Evolutionary conservation across 78 protist genomes (phyloP).

Genomic region (Ministeria vibrans): DNA sequence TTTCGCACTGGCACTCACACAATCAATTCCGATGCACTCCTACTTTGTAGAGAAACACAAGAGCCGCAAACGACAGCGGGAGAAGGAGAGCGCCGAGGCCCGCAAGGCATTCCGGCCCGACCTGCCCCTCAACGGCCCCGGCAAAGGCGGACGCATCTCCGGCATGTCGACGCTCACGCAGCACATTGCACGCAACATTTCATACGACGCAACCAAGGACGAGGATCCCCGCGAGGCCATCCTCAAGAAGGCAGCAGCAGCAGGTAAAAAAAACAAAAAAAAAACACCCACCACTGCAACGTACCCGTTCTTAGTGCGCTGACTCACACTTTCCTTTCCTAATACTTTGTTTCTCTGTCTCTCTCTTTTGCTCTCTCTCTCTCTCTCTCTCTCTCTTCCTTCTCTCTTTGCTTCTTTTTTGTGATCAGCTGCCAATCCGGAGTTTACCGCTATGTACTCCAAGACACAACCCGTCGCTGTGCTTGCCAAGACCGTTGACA

Average conservation of each 20-base stretch:
- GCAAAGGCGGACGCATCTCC: background rate
- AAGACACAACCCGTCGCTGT: background rate
- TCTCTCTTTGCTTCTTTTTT: no score
- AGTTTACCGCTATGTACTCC: background rate
- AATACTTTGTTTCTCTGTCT: no score
- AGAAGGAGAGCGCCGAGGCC: constrained; percentile 13
- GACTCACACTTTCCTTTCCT: no score
- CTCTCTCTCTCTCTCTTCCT: no score
- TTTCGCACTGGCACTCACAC: no score
- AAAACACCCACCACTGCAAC: no score
- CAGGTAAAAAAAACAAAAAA: no score
- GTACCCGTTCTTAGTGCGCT: no score
- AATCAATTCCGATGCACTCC: no score
- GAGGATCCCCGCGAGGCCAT: constrained; percentile 30
- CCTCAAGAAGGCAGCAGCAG: background rate
- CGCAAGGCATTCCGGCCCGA: constrained; percentile 14
- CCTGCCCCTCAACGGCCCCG: constrained; percentile 12
- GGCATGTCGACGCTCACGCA: background rate
- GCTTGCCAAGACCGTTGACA: background rate
- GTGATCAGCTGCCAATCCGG: background rate
- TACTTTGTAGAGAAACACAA: constrained; percentile 18
- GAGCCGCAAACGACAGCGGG: background rate
- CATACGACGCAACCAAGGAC: constrained; percentile 10
- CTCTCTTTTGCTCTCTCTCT: no score
- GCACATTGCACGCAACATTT: background rate